phyloP scores from a whole-genome alignment of 306 rosid species.

The Vicia faba region DNA sequence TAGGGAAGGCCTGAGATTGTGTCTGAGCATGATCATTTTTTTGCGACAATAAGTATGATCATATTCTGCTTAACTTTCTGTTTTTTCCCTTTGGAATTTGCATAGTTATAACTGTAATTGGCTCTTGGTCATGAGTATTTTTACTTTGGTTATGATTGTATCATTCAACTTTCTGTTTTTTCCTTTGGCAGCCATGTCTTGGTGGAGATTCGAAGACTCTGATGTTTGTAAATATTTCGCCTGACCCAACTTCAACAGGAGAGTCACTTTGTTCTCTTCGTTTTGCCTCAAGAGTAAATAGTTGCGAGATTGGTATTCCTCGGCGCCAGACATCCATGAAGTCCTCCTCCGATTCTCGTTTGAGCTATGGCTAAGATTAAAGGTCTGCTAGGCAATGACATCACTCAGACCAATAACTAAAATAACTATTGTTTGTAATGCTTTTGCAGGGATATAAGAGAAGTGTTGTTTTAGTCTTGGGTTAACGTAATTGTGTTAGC shows the following conservation, averaged over 20 bases:
- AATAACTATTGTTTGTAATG: slow-evolving; percentile 35
- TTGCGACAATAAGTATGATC: too few species aligned
- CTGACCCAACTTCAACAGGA: slow-evolving; percentile 69
- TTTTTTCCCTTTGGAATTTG: too few species aligned
- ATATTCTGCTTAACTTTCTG: too few species aligned
- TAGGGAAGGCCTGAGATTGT: too few species aligned
- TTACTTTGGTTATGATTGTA: too few species aligned
- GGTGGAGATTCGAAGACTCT: slow-evolving; percentile 93
- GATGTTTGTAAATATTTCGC: slow-evolving; percentile 89
- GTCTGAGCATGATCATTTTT: too few species aligned
- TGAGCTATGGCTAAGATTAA: slow-evolving; percentile 58
- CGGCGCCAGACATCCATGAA: slow-evolving; percentile 74
- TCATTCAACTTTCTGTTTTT: not conserved
- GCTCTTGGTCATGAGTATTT: too few species aligned
- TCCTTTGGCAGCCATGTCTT: slow-evolving; percentile 71
- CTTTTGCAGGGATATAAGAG: not conserved
- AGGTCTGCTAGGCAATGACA: slow-evolving; percentile 1
- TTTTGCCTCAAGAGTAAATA: slow-evolving; percentile 85
- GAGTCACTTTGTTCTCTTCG: slow-evolving; percentile 93
- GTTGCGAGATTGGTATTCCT: slow-evolving; percentile 91
- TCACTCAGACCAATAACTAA: slow-evolving; percentile 15
- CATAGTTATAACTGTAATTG: too few species aligned
- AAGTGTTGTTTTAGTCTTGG: slow-evolving; percentile 26
- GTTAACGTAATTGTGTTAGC: slow-evolving; percentile 16
- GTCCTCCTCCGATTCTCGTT: slow-evolving; percentile 63